Base-by-base conservation (phyloP, 2,329 filamentous ascomycete genomes). In the Colletotrichum sp. region DNA sequence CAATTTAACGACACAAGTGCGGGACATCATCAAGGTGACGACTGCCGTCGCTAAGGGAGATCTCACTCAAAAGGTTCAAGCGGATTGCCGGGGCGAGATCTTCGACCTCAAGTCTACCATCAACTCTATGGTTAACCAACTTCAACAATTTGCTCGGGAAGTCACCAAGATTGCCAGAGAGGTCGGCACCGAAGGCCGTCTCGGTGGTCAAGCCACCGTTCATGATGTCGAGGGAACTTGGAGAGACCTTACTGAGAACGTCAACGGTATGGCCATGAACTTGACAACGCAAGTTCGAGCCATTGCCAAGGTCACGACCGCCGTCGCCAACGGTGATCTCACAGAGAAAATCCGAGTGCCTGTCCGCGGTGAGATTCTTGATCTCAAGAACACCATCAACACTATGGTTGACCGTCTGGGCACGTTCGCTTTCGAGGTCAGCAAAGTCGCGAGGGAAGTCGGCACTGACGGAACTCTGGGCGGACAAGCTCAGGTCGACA, bases 201-300 rank as follows among this genome's bases (percentile, higher is more conserved):
- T 99, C 18, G 96, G 97, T 83, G 96, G 97, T 12, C 97, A 99
- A 85, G 96, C 97, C 65, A 97, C 96, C 24, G 95, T 99, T 8
- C 96, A 98, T 82, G 96, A 98, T 83, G 97, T 99, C 36, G 95
- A 98, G 85, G 96, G 96, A 78, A 99, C 98, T 67, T 99, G 97
- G 96, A 95, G 96, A 82, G 96, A 98, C 83, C 89, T 99, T 77
- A 99, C 96, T 5, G 94, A 96, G 82, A 96, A 96, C 78, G 96
- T 99, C 86, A 99, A 99, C 86, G 94, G 96, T 80, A 99, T 99
- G 96, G 96, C 96, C 82, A 98, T 97, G 90, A 99, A 99, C 84
- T 88, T 99, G 80, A 99, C 96, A 4, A 98, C 97, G 7, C 96
- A 99, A 88, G 97, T 99, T 83, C 94, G 96, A 87, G 96, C 98